These are phyloP conservation scores for Delitschia confertaspora DNA, from an alignment of 495 filamentous ascomycete species.

Conservation along the genomic window DNA sequence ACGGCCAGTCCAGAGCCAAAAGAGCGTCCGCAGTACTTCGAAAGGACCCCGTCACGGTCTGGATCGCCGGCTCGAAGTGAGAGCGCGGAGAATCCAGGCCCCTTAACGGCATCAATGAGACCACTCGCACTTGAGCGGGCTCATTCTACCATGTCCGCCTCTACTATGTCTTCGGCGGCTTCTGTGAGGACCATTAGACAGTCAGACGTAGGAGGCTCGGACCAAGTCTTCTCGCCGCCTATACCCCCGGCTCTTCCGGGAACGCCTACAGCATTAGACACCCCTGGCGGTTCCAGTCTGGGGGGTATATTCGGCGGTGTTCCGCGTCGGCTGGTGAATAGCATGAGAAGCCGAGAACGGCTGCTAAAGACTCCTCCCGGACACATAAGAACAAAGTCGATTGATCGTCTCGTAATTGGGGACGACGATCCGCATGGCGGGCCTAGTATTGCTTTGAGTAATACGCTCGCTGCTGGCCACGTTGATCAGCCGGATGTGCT, in stretches of 20 bases:
- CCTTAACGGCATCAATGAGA: conserved; percentile 36
- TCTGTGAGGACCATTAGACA: conserved; percentile 47
- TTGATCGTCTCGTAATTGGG: conserved; percentile 38
- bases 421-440: conserved; percentile 32
- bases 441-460: conserved; percentile 36
- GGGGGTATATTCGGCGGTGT: conserved; percentile 52
- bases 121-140: conserved; percentile 44
- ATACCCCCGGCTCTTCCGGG: conserved; percentile 37
- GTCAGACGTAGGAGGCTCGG: conserved; percentile 21
- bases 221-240: conserved; percentile 29
- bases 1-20: conserved; percentile 61
- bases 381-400: conserved; percentile 43
- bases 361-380: conserved; percentile 35
- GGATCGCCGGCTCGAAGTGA: conserved; percentile 29
- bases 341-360: conserved; percentile 35
- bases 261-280: conserved; percentile 43
- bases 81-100: conserved; percentile 12
- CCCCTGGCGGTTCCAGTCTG: conserved; percentile 41
- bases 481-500: conserved; percentile 33
- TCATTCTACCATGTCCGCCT: too few species aligned
- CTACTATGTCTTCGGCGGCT: conserved; percentile 53
- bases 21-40: conserved; percentile 38
- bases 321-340: conserved; percentile 43
- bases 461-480: conserved; percentile 31
- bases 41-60: conserved; percentile 32